Evolutionary conservation across 768 basidiomycete genomes (phyloP), one percentile per base, ranked within the genome.

Genomic region (Mycena alexandri): DNA sequence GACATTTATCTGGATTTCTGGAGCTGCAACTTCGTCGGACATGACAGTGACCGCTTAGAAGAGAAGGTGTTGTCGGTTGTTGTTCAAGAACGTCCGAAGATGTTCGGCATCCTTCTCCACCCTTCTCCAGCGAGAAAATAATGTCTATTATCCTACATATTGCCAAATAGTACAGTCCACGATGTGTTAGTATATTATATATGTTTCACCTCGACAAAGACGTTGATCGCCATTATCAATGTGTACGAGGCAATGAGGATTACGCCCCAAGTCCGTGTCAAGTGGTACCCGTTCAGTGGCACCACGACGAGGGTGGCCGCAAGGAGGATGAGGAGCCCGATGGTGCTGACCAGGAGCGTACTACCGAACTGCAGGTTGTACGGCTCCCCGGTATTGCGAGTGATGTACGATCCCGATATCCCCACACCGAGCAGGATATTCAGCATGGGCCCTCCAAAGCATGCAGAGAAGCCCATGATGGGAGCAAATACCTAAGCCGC

Each of bases 381-480:
- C 9, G 94, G 88, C 50, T 87, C 56, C 0, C 78, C 78, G 3
- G 87, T 88, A 58, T 92, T 83, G 41, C 87, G 80, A 68, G 93
- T 94, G 73, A 96, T 86, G 75, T 94, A 94, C 4, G 93, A 89
- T 8, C 98, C 97, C 0, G 96, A 95, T 57, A 97, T 86, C 22
- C 98, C 98, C 63, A 99, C 86, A 1, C 97, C 97, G 41, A 95
- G 87, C 7, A 95, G 86, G 67, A 95, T 94, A 78, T 95, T 95
- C 71, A 95, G 87, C 93, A 95, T 94, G 0, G 94, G 94, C 1
- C 94, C 92, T 54, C 95, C 95, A 71, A 96, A 96, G 77, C 95
- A 98, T 0, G 95, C 96, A 6, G 94, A 94, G 79, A 98, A 96
- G 24, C 93, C 95, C 96, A 96, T 98, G 74, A 95, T 89, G 43